Conservation (phyloP, 441 rosid species). For the Bocquillonia castaneifolia region DNA sequence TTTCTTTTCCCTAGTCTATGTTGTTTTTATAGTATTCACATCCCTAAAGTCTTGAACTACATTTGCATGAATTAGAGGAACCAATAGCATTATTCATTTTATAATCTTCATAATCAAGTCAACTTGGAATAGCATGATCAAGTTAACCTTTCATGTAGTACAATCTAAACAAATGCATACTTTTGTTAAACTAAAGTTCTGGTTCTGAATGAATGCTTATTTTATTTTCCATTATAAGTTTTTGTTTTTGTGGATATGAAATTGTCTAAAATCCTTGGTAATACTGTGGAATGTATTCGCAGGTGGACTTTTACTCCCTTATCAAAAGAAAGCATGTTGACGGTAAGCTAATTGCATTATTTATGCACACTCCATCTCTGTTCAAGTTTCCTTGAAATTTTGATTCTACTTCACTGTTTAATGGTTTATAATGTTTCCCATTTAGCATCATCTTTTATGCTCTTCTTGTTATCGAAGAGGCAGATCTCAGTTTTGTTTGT, state of each 20-base stretch:
- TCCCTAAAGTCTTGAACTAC: background rate
- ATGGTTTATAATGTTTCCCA: background rate
- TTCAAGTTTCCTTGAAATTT: background rate
- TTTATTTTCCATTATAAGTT: background rate
- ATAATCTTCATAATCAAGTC: no score
- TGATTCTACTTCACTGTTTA: background rate
- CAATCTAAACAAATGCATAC: background rate
- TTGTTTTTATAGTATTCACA: background rate
- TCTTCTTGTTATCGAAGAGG: background rate
- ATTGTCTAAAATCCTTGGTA: slow-evolving; percentile 1
- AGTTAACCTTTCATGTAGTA: background rate
- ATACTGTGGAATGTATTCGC: slow-evolving; percentile 27
- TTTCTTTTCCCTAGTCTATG: no score
- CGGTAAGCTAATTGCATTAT: slow-evolving; percentile 38
- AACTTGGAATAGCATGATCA: no score
- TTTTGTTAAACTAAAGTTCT: background rate
- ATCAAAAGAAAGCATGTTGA: slow-evolving; percentile 65
- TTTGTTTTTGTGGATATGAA: background rate
- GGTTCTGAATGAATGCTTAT: background rate
- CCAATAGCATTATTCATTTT: no score
- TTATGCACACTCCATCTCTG: background rate
- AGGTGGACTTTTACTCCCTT: slow-evolving; percentile 90
- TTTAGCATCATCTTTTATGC: background rate
- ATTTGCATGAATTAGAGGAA: background rate
- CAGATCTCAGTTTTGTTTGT: no score